Evolutionary conservation across 2,329 filamentous ascomycete species (phyloP), one percentile per base, ranked within the genome.

Genomic region (Delphinella strobiligena): DNA sequence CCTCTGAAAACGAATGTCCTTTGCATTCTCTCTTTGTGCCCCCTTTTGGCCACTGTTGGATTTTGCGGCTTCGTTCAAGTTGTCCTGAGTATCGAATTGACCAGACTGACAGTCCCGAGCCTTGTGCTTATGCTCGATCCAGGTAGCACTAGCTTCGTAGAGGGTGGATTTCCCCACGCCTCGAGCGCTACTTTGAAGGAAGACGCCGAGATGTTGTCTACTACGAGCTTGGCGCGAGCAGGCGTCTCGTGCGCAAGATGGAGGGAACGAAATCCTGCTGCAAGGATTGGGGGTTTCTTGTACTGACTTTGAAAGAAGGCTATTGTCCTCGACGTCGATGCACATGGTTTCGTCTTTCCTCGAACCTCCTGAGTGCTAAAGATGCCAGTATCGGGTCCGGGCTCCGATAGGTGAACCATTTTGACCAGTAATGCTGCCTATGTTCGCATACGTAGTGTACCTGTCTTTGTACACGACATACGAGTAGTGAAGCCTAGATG

Each of bases 71-170:
- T 12, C 31, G 5, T 30, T 22, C 9, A 29, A 17, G 7, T 44
- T 33, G 32, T 50, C 44, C 12, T 43, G 29, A 9, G 52, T 54
- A 36, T 55, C 52, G 34, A 53, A 53, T 27, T 53, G 51, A 3
- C 52, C 52, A 30, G 53, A 54, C 4, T 41, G 31, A 42, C 51
- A 53, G 27, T 54, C 51, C 18, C 45, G 45, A 4, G 52, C 50
- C n/a, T 45, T 41, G n/a, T 42, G 40, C 18, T 51, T 53, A 37
- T 51, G 50, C 44, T 55, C 53, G 14, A 55, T 50, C 52, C 52
- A 55, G 8, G 44, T 47, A 32, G 45, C 45, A 18, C 43, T 47
- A 18, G 51, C 53, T 9, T 45, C 44, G 36, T 46, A 48, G 14
- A 55, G 40, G 2, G 45, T 41, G 17, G 41, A 44, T 9, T 40